Conservation (phyloP, 192 early-diverging fungal genomes). For the Coemansia sp. region DNA sequence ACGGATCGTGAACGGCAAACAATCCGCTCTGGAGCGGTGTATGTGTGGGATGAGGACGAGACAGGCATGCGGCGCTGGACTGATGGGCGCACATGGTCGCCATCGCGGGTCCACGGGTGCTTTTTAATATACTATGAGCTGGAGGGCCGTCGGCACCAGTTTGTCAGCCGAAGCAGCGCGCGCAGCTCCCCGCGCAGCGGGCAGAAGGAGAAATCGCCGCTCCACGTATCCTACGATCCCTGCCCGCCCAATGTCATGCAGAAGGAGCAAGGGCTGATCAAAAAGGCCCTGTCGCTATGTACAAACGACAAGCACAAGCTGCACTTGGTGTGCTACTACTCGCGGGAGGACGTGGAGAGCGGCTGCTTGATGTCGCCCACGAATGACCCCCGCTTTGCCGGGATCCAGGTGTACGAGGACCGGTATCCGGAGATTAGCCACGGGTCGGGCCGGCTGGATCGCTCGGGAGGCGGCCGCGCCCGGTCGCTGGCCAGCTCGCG, state of each 20-base stretch:
- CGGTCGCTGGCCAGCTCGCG: constrained; percentile 18
- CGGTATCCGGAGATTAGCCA: constrained; percentile 74
- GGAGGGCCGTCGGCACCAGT: constrained; percentile 61
- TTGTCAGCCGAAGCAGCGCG: constrained; percentile 48
- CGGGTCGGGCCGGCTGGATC: constrained; percentile 31
- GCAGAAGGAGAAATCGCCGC: constrained; percentile 16
- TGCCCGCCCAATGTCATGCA: constrained; percentile 52
- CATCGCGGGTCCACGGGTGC: constrained; percentile 79
- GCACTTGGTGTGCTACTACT: constrained; percentile 89
- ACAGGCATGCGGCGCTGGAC: constrained; percentile 90
- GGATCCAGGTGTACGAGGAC: constrained; percentile 67
- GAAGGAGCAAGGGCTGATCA: constrained; percentile 78
- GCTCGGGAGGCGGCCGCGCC: constrained; percentile 26
- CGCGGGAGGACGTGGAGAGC: constrained; percentile 68
- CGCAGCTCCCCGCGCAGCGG: constrained; percentile 29
- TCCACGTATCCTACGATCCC: constrained; percentile 28
- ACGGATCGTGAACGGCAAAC: constrained; percentile 77
- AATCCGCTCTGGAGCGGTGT: constrained; percentile 81
- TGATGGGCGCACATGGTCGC: constrained; percentile 85
- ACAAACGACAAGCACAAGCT: constrained; percentile 76
- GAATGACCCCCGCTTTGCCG: constrained; percentile 60
- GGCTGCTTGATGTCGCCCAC: constrained; percentile 66
- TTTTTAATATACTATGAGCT: constrained; percentile 89
- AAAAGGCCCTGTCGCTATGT: constrained; percentile 82
- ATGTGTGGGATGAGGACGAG: constrained; percentile 89